Base-by-base conservation (phyloP, 2,329 filamentous ascomycete species). In the Aureobasidium leucospermi region DNA sequence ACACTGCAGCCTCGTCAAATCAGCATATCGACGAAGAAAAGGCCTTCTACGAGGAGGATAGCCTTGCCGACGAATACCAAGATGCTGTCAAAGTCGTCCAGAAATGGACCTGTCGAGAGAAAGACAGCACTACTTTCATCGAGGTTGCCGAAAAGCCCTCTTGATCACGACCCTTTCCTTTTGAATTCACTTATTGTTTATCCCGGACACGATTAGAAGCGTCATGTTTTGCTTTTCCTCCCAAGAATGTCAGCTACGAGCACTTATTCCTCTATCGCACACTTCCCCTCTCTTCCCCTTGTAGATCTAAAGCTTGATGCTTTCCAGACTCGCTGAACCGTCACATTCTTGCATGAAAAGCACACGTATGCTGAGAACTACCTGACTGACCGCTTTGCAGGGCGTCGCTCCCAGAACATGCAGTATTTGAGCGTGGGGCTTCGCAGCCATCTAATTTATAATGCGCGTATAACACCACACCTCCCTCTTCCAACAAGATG, bases 401-500 rank as follows among this genome's bases (percentile, higher is more conserved):
- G 19, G 32, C 3, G 2, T 4, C 23, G 23, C 3, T 23, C 23
- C 23, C 23, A 23, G 23, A 23, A 23, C 23, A 23, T n/a, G n/a
- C 23, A 23, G 23, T 60, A 34, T 43, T 45, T 46, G 29, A 47
- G 53, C 34, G 34, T 46, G 45, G 43, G 46, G 15, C 39, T 46
- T 31, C 23, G 42, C 29, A 55, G 45, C 34, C 39, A 16, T 57
- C 39, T 59, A 39, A 31, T 60, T 41, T 32, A 42, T 6, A 36
- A 59, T 52, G 41, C 60, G 15, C 36, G 58, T 62, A 61, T 55
- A 60, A 41, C 62, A 63, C 51, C 60, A 45, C n/a, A 63, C 62
- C 6, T 52, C 41, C 31, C 62, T 23, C 34, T 55, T 41, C 46
- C 62, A 59, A 39, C 62, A 63, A 13, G 38, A 58, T 9, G 60